Evolutionary conservation across 2,329 filamentous ascomycete species (phyloP), one percentile per base, ranked within the genome.

Genomic region (Huntiella bhutanensis): DNA sequence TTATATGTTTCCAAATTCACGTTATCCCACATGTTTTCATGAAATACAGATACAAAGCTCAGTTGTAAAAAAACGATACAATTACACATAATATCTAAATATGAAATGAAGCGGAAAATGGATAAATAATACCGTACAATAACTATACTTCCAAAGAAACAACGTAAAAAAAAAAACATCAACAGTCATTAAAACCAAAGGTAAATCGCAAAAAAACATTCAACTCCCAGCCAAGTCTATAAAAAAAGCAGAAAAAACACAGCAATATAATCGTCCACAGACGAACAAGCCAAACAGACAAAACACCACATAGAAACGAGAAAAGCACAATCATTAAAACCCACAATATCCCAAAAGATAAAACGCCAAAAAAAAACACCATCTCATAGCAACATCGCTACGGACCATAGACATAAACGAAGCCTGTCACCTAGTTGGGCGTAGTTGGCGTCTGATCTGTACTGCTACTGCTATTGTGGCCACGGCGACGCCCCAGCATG

Each of bases 401-500:
- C 36, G 34, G 33, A 12, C 35, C 36, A 19, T 22, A 4, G 38
- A 45, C 16, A 45, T 17, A 13, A n/a, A 33, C n/a, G 3, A 34
- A 16, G 33, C 32, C n/a, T 17, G 17, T 3, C 11, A 12, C 22
- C 15, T 43, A 43, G 13, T 43, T 32, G 13, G 41, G 41, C 4
- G 41, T 43, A 15, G 41, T 43, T 33, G 41, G 32, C 15, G 41
- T 16, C 33, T 43, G 41, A 28, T 43, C 41, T 32, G 33, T 43
- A 22, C 46, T 41, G 22, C 8, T 28, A 10, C 22, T 28, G 22
- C 22, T 28, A 28, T 28, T 28, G 22, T 28, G 22, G 22, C 22
- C 22, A 3, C 48, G 39, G 5, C 48, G 48, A 16, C 48, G 43
- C 10, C 48, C 48, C 16, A 49, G 34, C 48, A 49, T 49, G 4